Conservation (phyloP, 805 yeast genomes). For the Zygotorulaspora danielsina region DNA sequence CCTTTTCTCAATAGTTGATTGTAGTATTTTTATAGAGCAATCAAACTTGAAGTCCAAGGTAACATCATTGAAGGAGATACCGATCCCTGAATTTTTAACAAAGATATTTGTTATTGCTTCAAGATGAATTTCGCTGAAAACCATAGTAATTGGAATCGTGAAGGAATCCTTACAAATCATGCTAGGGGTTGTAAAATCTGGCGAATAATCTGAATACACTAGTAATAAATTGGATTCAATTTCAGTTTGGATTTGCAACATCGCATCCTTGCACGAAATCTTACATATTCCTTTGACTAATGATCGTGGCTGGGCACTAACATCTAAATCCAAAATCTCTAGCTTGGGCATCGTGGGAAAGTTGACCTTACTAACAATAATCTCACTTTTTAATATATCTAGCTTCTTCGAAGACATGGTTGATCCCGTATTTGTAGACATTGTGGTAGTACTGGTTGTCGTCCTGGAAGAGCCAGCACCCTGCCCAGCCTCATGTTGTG, state of each 20-base stretch:
- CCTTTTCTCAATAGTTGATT: conserved; percentile 34
- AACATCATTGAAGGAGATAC: conserved; percentile 38
- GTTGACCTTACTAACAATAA: conserved; percentile 30
- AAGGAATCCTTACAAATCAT: conserved; percentile 35
- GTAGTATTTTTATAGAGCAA: conserved; percentile 35
- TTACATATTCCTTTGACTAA: conserved; percentile 35
- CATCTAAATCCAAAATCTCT: conserved; percentile 34
- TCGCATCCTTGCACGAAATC: conserved; percentile 32
- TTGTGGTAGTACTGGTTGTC: conserved; percentile 2
- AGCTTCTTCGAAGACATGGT: conserved; percentile 17
- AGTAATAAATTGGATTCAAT: conserved; percentile 35
- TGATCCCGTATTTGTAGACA: conserved; percentile 4
- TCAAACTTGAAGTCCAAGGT: conserved; percentile 35
- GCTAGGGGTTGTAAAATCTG: conserved; percentile 32
- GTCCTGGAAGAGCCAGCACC: background rate
- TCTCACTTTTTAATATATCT: conserved; percentile 31
- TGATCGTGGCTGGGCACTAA: conserved; percentile 33
- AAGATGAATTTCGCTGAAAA: conserved; percentile 31
- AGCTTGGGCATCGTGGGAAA: conserved; percentile 32
- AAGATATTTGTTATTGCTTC: conserved; percentile 36
- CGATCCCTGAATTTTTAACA: conserved; percentile 33
- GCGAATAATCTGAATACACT: conserved; percentile 27
- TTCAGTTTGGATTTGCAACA: conserved; percentile 33
- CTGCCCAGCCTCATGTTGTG: background rate
- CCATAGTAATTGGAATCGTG: conserved; percentile 35